These are phyloP conservation scores for Westerdykella aurantiaca DNA, from an alignment of 2,329 filamentous ascomycete genomes.

Conservation along the genomic window DNA sequence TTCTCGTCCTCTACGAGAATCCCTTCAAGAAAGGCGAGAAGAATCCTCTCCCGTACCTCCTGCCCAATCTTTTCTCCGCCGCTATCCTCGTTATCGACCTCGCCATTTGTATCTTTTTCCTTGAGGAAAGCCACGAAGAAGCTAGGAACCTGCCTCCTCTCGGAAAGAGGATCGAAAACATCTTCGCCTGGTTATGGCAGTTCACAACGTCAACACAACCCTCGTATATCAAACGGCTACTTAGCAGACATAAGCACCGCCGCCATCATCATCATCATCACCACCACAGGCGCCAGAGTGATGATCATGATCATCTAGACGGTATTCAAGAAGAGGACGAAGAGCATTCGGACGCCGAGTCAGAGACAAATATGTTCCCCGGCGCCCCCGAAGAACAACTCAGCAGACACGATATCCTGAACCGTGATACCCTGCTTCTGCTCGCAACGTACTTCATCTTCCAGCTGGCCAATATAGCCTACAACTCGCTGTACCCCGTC, in stretches of 20 bases:
- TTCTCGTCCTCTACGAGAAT: conserved; percentile 63
- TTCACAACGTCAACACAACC: conserved; percentile 56
- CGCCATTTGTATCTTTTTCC: conserved; percentile 67
- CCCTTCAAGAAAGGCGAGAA: conserved; percentile 48
- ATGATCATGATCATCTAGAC: conserved; percentile 23
- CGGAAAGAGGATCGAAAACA: conserved; percentile 47
- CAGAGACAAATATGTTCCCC: conserved; percentile 35
- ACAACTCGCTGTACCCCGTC: conserved; percentile 91
- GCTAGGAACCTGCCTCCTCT: conserved; percentile 57
- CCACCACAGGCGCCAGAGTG: conserved; percentile 19
- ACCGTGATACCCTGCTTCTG: conserved; percentile 73
- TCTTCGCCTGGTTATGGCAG: conserved; percentile 66
- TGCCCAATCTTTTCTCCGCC: conserved; percentile 76
- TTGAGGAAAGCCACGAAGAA: conserved; percentile 79
- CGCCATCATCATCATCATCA: conserved; percentile 25
- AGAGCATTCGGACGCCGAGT: conserved; percentile 36
- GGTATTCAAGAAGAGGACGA: conserved; percentile 38
- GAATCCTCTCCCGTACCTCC: conserved; percentile 71
- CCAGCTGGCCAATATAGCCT: conserved; percentile 88
- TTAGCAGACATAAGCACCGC: conserved; percentile 18
- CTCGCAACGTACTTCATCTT: conserved; percentile 87
- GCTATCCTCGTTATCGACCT: conserved; percentile 67
- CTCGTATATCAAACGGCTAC: conserved; percentile 49
- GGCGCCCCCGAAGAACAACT: conserved; percentile 40
- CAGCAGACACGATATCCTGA: conserved; percentile 59